phyloP scores from a whole-genome alignment of 2,329 filamentous ascomycete genomes.

The Domatiomyces catenatus region DNA sequence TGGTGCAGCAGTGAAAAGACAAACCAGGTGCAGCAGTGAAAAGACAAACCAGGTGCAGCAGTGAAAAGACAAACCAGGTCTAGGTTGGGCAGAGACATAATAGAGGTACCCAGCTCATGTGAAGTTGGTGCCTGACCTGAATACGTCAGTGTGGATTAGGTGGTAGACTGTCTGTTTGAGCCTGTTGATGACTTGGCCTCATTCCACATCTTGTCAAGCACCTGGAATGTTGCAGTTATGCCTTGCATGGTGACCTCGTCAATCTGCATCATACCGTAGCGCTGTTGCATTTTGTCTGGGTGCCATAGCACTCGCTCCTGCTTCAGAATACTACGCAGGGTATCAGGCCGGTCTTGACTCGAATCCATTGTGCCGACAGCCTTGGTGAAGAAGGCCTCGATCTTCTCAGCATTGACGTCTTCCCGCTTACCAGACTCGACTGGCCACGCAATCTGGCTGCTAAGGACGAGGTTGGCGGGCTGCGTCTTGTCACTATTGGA shows the following conservation, averaged over 20 bases:
- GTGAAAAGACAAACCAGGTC: not conserved
- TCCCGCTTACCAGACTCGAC: constrained; percentile 44
- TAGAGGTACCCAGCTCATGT: not conserved
- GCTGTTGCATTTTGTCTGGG: constrained; percentile 92
- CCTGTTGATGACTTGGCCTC: constrained; percentile 16
- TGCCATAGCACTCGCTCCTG: constrained; percentile 86
- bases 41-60: too few relatives aligned
- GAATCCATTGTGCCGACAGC: constrained; percentile 6
- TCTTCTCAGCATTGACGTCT: constrained; percentile 43
- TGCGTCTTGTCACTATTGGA: constrained; percentile 1
- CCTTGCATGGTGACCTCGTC: constrained; percentile 57
- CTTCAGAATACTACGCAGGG: constrained; percentile 47
- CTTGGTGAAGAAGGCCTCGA: constrained; percentile 50
- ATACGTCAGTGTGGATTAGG: not conserved
- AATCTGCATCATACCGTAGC: constrained; percentile 61
- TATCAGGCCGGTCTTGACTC: constrained; percentile 7
- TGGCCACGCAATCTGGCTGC: constrained; percentile 53
- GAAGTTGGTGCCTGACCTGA: not conserved
- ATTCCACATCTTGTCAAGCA: constrained; percentile 67
- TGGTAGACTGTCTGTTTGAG: not conserved
- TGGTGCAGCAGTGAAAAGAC: constrained; percentile 29
- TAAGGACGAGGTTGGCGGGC: constrained; percentile 18
- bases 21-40: too few relatives aligned
- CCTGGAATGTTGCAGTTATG: constrained; percentile 83
- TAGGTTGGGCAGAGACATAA: not conserved